Base-by-base conservation (phyloP, 345 rosid genomes). In the Ricinus communis region DNA sequence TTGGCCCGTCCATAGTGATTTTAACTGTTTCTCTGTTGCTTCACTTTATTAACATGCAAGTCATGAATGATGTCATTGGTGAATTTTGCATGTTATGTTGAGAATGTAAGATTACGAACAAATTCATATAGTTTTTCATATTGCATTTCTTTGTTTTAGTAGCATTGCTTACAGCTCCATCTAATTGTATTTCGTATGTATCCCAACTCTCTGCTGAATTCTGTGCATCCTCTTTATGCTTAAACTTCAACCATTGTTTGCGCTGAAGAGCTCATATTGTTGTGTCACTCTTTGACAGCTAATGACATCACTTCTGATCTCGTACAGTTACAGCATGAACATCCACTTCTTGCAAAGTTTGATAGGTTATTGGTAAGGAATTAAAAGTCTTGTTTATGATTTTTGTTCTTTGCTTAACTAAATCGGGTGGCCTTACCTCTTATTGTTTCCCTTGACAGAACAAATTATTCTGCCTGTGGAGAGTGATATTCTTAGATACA, bases 291-390 rank as follows among this genome's bases (percentile, higher is more conserved):
- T 53, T 74, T 57, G 68, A 71, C 90, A 86, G 90, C 71, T 54
- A 72, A 75, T 65, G 72, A 40, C 28, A 58, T 61, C 31, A 74
- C 58, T 73, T 74, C 87, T 69, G 82, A 80, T 24, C 71, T 81
- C 46, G 66, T 81, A 67, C 82, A 76, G 57, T 74, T 84, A 82
- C 82, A 81, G 71, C 84, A 70, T 79, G 74, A 79, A 74, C 85
- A 82, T 74, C 88, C 89, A 41, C 76, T 82, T 74, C 68, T 74
- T 45, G 60, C 85, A 63, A 82, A 82, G 82, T 86, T 93, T 79
- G 83, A 80, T 69, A 85, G 97, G 83, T 74, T 91, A 80, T 71
- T 91, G 96, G 98, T 93, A 85, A 80, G 95, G 53, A 28, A 72
- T 43, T 65, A 30, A 66, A 65, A 40, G 55, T 43, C 27, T 55